A percentile compares a stretch with the other conserved stretches of the same genome.
These are phyloP conservation scores for Inosperma sp. DNA, from an alignment of 768 basidiomycete species.

Conservation along the genomic window DNA sequence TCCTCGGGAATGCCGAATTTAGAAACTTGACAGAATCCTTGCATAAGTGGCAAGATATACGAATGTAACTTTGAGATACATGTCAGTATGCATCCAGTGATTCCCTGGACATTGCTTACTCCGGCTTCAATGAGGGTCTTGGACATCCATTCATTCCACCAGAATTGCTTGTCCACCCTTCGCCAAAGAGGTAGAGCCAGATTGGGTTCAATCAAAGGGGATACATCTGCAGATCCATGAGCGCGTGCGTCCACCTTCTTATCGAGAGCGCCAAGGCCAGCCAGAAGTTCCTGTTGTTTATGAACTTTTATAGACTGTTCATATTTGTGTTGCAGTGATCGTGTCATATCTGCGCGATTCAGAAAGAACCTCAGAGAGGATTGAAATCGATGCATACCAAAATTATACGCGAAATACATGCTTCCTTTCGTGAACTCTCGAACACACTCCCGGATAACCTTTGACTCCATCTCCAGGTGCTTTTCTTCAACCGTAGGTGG, in stretches of 20 bases:
- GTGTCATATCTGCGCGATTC: conserved; percentile 61
- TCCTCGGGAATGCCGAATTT: conserved; percentile 59
- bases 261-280: conserved; percentile 53
- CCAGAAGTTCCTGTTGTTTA: conserved; percentile 54
- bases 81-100: not conserved
- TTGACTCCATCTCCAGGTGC: conserved; percentile 73
- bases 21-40: conserved; percentile 83
- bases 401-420: conserved; percentile 88
- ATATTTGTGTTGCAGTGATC: conserved; percentile 76
- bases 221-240: conserved; percentile 33
- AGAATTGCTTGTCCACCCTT: conserved; percentile 83
- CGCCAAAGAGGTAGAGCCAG: conserved; percentile 85
- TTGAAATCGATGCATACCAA: conserved; percentile 50
- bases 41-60: conserved; percentile 88
- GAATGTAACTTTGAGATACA: conserved; percentile 56
- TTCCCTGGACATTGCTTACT: conserved; percentile 39
- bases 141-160: conserved; percentile 93
- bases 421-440: conserved; percentile 75
- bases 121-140: conserved; percentile 86
- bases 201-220: conserved; percentile 65
- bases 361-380: not conserved
- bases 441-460: conserved; percentile 75
- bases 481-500: conserved; percentile 62
- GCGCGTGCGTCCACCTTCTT: conserved; percentile 20
- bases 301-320: conserved; percentile 55